Base-by-base conservation (phyloP, 257 asterid species). In the Lycium ferocissimum region DNA sequence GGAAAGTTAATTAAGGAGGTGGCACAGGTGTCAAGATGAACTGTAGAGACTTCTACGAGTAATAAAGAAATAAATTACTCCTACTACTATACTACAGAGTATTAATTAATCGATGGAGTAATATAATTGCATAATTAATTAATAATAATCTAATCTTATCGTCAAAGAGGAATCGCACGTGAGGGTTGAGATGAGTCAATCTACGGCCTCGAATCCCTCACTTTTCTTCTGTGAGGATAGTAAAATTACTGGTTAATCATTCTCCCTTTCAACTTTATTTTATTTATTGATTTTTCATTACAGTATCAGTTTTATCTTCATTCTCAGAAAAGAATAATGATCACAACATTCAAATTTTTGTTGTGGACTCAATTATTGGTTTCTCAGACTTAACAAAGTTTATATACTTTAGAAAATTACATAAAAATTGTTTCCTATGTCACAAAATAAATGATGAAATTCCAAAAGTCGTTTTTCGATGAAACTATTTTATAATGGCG, bases 121-220 rank as follows among this genome's bases (percentile, higher is more conserved):
- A 40, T 40, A 40, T 40, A 40, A 40, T 40, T 26, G 5, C 5
- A 40, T 40, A 40, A 40, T 40, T 40, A 3, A 40, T 40, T 40
- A 1, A 40, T 38, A 73, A 35, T 40, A 54, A 45, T 85, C 82
- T 54, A 85, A 54, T 67, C 45, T 20, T 43, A 79, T 59, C 22
- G 84, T 80, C 73, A 67, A 26, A 79, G 63, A 37, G 81, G 87
- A 58, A 65, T 89, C 87, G 89, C 93, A 90, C 95, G 95, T 92
- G 97, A 86, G 95, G 92, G 76, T 84, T 88, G 84, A 85, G 85
- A 87, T 45, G 82, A 51, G 92, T 87, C 92, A 91, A 92, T 90
- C 84, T 84, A 88, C 88, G 73, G 83, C 92, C 90, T 91, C 91
- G 92, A 91, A 80, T 85, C 58, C 85, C 62, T 91, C 89, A 85